phyloP scores from a whole-genome alignment of 306 rosid genomes.

The Cucurbita argyrosperma region DNA sequence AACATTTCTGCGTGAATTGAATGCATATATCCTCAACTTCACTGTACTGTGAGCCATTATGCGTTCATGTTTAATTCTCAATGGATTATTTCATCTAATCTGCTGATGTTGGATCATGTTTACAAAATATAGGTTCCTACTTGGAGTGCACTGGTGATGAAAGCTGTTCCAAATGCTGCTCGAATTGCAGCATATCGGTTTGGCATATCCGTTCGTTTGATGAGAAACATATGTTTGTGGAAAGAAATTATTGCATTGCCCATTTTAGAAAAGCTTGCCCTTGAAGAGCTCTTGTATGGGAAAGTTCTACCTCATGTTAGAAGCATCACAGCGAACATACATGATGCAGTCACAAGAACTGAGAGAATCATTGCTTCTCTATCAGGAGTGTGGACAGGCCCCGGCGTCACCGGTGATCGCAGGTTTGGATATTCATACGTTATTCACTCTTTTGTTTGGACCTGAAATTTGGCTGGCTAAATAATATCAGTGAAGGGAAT shows the following conservation, averaged over 20 bases:
- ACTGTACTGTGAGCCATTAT: neutral
- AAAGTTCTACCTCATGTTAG: conserved; percentile 74
- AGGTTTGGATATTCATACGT: conserved; percentile 24
- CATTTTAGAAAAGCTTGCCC: conserved; percentile 73
- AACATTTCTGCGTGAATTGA: neutral
- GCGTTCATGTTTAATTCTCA: neutral
- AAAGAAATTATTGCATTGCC: conserved; percentile 69
- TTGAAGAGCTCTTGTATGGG: conserved; percentile 71
- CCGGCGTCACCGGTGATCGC: conserved; percentile 43
- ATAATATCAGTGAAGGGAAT: neutral
- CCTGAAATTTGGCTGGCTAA: neutral
- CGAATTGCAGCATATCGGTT: conserved; percentile 79
- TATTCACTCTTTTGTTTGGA: neutral
- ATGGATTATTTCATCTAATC: neutral
- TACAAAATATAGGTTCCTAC: conserved; percentile 54
- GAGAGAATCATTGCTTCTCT: conserved; percentile 73
- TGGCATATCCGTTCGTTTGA: conserved; percentile 74
- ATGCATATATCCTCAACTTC: neutral
- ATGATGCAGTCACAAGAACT: conserved; percentile 82
- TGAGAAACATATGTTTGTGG: conserved; percentile 84
- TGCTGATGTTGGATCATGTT: neutral
- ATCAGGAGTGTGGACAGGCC: conserved; percentile 78
- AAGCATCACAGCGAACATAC: conserved; percentile 61
- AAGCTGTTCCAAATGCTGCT: conserved; percentile 84
- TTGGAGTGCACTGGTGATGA: conserved; percentile 61